Conservation (phyloP, 805 yeast genomes). For the Kazachstania kunashirensis region DNA sequence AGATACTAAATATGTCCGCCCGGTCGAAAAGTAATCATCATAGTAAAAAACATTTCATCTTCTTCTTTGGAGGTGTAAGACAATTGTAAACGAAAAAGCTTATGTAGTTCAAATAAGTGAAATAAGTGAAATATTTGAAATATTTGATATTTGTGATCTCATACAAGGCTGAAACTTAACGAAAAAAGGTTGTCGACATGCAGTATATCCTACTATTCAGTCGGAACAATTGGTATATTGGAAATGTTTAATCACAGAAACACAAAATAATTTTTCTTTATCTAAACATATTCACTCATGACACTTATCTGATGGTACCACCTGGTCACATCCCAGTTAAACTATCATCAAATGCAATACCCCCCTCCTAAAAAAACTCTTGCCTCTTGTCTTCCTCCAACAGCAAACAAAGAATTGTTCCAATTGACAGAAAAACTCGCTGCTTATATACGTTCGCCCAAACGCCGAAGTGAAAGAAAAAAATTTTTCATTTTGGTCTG, state of each 20-base stretch:
- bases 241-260: conserved; percentile 24
- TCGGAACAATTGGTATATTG: conserved; percentile 34
- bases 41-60: too few species aligned
- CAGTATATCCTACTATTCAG: conserved; percentile 31
- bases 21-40: conserved; percentile 38
- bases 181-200: conserved; percentile 37
- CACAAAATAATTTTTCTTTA: background rate
- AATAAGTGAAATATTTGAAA: background rate
- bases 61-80: too few species aligned
- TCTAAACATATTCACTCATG: background rate
- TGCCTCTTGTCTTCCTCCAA: too few species aligned
- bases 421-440: too few species aligned
- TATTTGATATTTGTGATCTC: conserved; percentile 17
- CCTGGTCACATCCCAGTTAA: conserved; percentile 12
- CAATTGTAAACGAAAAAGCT: too few species aligned
- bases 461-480: too few species aligned
- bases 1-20: conserved; percentile 39
- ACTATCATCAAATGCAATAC: too few species aligned
- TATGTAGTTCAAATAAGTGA: too few species aligned
- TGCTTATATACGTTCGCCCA: too few species aligned
- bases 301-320: conserved; percentile 12
- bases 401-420: too few species aligned
- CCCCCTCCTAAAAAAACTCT: too few species aligned
- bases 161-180: conserved; percentile 43
- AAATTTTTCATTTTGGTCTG: too few species aligned